Evolutionary conservation across 1,139 yeast genomes (phyloP).

Genomic region (Magnusiomyces clavatus): DNA sequence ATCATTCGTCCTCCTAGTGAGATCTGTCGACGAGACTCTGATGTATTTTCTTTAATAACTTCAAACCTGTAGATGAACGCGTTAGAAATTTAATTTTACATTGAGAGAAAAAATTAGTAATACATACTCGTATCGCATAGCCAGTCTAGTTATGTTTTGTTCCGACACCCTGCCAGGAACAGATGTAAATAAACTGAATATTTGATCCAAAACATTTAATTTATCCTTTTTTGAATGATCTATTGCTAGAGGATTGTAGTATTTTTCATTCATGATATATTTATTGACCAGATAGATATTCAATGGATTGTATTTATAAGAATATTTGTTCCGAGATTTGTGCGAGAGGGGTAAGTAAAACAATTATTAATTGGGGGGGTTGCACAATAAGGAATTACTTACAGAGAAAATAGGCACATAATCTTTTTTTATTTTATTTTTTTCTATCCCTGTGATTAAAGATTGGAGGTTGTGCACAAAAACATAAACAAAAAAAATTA

Average conservation of each 20-base stretch:
- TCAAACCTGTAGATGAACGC: slow-evolving; percentile 23
- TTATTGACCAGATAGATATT: background rate
- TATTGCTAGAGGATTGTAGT: slow-evolving; percentile 1
- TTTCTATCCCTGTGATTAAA: too few species aligned
- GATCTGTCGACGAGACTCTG: slow-evolving; percentile 24
- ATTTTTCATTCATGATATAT: background rate
- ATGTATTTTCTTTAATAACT: slow-evolving; percentile 28
- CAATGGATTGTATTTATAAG: background rate
- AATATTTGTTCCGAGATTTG: too few species aligned
- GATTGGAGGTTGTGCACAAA: too few species aligned
- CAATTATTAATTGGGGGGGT: too few species aligned
- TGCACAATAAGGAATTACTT: too few species aligned
- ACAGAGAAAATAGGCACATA: too few species aligned
- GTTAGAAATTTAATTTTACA: slow-evolving; percentile 1
- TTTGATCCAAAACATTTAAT: slow-evolving; percentile 19
- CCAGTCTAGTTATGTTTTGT: slow-evolving; percentile 28
- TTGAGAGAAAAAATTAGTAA: background rate
- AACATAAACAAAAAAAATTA: too few species aligned
- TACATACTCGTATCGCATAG: slow-evolving; percentile 19
- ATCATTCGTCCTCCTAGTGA: slow-evolving; percentile 33
- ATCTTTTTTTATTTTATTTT: too few species aligned
- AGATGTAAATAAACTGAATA: slow-evolving; percentile 23
- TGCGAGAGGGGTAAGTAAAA: too few species aligned
- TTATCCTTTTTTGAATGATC: slow-evolving; percentile 3
- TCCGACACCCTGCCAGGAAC: slow-evolving; percentile 31